Conservation (phyloP, 1,284 basidiomycete species). For the Peniophora sp. region DNA sequence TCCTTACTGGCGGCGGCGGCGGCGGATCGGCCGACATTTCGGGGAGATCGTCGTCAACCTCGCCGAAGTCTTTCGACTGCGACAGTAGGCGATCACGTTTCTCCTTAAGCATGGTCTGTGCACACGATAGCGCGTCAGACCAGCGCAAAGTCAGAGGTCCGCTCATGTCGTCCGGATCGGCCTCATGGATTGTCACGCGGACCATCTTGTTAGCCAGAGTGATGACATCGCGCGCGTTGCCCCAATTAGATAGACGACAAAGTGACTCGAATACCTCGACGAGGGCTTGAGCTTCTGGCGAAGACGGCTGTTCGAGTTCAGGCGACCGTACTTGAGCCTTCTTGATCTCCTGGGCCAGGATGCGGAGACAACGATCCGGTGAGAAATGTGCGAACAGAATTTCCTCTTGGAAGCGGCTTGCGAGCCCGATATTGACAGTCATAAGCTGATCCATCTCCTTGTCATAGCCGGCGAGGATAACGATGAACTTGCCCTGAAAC, state of each 20-base stretch:
- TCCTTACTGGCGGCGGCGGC: neutral
- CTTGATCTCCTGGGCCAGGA: slow-evolving; percentile 38
- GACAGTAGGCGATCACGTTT: slow-evolving; percentile 14
- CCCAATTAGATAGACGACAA: slow-evolving; percentile 43
- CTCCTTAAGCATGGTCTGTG: slow-evolving; percentile 17
- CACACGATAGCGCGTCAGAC: slow-evolving; percentile 21
- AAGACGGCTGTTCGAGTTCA: slow-evolving; percentile 27
- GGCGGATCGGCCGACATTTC: neutral
- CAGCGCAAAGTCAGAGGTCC: slow-evolving; percentile 12
- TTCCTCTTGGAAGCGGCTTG: slow-evolving; percentile 63
- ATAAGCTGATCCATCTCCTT: slow-evolving; percentile 55
- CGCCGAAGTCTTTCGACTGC: neutral
- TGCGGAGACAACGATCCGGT: slow-evolving; percentile 39
- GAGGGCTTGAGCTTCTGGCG: slow-evolving; percentile 25
- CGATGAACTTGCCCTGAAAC: slow-evolving; percentile 49
- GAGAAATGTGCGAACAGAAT: slow-evolving; percentile 46
- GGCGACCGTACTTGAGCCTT: slow-evolving; percentile 31
- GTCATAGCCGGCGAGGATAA: slow-evolving; percentile 63
- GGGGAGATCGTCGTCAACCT: neutral
- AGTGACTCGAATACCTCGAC: slow-evolving; percentile 30
- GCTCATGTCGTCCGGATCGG: slow-evolving; percentile 7
- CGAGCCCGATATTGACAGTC: slow-evolving; percentile 49
- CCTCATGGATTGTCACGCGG: slow-evolving; percentile 18
- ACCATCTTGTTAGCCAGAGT: slow-evolving; percentile 43
- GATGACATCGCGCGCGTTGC: slow-evolving; percentile 44